Conservation (phyloP, 129 eudicot genomes). For the Pulicaria dysenterica region DNA sequence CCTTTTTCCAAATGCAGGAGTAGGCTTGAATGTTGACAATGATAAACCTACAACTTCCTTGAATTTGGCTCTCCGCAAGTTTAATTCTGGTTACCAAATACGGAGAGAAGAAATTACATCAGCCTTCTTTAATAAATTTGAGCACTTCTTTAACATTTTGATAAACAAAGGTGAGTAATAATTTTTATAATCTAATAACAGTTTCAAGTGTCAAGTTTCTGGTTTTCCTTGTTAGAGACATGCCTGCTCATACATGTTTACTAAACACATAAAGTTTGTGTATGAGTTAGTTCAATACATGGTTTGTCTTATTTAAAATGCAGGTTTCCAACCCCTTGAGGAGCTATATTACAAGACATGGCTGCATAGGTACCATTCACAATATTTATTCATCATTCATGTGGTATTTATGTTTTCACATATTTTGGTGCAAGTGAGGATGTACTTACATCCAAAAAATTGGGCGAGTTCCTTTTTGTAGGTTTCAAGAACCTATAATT, state of each 20-base stretch:
- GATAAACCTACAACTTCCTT: slow-evolving; percentile 84
- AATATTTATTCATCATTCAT: slow-evolving; percentile 9
- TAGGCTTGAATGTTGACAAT: slow-evolving; percentile 89
- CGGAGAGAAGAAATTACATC: slow-evolving; percentile 77
- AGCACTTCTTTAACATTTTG: slow-evolving; percentile 60
- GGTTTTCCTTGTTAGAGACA: no score
- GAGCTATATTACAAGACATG: slow-evolving; percentile 77
- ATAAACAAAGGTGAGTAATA: slow-evolving; percentile 55
- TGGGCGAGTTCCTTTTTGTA: no score
- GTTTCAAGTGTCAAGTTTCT: no score
- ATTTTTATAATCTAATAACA: background rate
- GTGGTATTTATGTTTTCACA: background rate
- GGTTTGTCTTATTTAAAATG: slow-evolving; percentile 26
- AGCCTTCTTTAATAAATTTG: slow-evolving; percentile 86
- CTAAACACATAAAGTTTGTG: no score
- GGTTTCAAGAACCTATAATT: no score
- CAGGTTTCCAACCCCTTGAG: slow-evolving; percentile 84
- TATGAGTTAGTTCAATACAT: background rate
- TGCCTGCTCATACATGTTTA: no score
- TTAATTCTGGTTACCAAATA: slow-evolving; percentile 45
- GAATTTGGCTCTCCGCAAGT: slow-evolving; percentile 56
- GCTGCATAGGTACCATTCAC: slow-evolving; percentile 71
- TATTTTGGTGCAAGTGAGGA: no score
- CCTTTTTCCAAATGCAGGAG: slow-evolving; percentile 48
- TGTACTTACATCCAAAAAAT: no score